phyloP scores from a whole-genome alignment of 176 grass and related monocot genomes.

The Pontederia crassipes region DNA sequence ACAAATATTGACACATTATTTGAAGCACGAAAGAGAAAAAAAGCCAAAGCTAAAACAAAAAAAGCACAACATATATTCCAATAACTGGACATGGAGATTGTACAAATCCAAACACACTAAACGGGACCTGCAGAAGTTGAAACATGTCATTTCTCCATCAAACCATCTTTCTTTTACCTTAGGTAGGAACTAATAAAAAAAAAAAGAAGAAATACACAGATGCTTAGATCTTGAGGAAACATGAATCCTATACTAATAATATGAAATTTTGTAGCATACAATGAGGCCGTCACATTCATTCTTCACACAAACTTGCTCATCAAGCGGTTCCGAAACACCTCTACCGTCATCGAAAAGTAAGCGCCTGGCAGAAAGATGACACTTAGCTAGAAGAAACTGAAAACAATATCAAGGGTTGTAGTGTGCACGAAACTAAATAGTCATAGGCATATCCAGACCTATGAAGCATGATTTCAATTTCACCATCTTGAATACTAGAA shows the following conservation, averaged over 20 bases:
- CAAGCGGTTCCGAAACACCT: constrained; percentile 59
- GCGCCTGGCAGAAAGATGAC: constrained; percentile 28
- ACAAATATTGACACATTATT: neutral
- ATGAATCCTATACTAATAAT: neutral
- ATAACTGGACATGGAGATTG: no score
- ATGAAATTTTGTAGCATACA: constrained; percentile 22
- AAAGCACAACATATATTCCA: no score
- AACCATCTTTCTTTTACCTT: no score
- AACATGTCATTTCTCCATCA: no score
- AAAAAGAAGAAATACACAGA: neutral
- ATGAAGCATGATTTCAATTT: constrained; percentile 91
- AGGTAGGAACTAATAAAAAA: neutral
- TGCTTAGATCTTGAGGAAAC: neutral
- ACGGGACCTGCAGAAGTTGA: no score
- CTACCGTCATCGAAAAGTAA: constrained; percentile 50
- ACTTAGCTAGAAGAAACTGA: constrained; percentile 5
- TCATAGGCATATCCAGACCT: constrained; percentile 32
- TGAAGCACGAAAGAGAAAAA: neutral
- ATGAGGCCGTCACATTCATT: constrained; percentile 46
- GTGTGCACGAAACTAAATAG: neutral
- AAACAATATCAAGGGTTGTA: neutral
- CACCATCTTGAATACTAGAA: constrained; percentile 81
- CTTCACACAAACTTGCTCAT: constrained; percentile 61
- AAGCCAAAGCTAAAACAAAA: no score
- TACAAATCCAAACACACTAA: no score